These are phyloP conservation scores for Globisporangium nunn DNA, from an alignment of 352 stramenopile genomes.

Conservation along the genomic window DNA sequence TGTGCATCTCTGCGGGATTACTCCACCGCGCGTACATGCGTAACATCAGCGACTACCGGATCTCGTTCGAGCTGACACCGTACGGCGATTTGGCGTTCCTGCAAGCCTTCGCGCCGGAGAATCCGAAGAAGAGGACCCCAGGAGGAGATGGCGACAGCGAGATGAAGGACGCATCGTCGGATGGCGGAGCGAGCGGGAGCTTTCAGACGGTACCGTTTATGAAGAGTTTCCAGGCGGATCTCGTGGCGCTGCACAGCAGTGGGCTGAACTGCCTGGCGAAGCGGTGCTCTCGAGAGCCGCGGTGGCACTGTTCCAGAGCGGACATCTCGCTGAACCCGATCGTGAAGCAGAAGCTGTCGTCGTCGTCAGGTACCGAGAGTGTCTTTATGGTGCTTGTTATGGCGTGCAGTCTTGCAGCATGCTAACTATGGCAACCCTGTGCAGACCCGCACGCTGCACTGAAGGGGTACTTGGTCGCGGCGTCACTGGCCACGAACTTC, in stretches of 20 bases:
- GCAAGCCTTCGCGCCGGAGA: constrained; percentile 60
- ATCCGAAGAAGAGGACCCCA: constrained; percentile 15
- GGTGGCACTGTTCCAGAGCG: constrained; percentile 69
- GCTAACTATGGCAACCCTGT: background rate
- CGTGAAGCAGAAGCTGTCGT: constrained; percentile 57
- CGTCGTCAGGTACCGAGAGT: constrained; percentile 32
- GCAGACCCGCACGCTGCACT: constrained; percentile 62
- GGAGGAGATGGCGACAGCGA: constrained; percentile 8
- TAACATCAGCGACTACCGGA: constrained; percentile 70
- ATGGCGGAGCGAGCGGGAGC: constrained; percentile 7
- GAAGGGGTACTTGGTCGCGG: constrained; percentile 65
- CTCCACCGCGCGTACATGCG: constrained; percentile 66
- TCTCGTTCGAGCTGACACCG: constrained; percentile 75
- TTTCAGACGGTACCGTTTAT: constrained; percentile 42
- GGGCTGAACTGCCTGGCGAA: constrained; percentile 44
- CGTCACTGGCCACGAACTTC: constrained; percentile 76
- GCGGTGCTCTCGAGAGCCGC: constrained; percentile 62
- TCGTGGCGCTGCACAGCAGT: constrained; percentile 44
- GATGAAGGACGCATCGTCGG: constrained; percentile 13
- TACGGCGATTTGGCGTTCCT: constrained; percentile 76
- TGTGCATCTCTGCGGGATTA: constrained; percentile 58
- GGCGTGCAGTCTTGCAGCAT: background rate
- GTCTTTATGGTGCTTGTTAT: background rate
- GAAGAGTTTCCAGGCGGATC: constrained; percentile 47
- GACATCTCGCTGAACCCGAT: constrained; percentile 70